phyloP scores from a whole-genome alignment of 1,284 basidiomycete genomes.

The Tetrapyrgos nigripes region DNA sequence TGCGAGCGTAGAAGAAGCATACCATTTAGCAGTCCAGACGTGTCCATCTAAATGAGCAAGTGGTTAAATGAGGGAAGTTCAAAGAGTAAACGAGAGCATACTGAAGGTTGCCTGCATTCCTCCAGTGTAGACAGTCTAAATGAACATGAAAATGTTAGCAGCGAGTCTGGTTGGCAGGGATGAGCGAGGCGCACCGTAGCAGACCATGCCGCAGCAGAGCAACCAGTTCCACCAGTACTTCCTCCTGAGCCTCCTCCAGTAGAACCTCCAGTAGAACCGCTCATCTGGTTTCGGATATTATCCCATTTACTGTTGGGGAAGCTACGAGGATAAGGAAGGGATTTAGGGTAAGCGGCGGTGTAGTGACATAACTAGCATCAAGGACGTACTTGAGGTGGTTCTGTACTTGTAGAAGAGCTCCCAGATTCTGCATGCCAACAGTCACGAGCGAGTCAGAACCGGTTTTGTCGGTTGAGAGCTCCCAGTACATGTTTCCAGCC shows the following conservation, averaged over 20 bases:
- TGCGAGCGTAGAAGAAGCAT: no score
- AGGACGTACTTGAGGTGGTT: constrained; percentile 80
- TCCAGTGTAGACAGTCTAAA: constrained; percentile 53
- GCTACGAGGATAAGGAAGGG: no score
- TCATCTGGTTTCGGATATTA: constrained; percentile 72
- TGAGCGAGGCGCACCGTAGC: constrained; percentile 35
- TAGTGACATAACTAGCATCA: no score
- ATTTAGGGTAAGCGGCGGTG: no score
- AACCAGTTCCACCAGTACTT: constrained; percentile 30
- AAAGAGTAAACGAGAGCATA: constrained; percentile 29
- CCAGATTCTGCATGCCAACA: constrained; percentile 53
- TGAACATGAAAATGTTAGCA: background rate
- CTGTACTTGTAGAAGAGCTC: constrained; percentile 62
- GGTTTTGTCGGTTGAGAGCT: constrained; percentile 71
- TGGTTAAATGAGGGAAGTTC: background rate
- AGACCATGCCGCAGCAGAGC: constrained; percentile 59
- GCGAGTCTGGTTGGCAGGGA: background rate
- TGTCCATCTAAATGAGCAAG: constrained; percentile 38
- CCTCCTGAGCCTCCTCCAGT: constrained; percentile 23
- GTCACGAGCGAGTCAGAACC: constrained; percentile 63
- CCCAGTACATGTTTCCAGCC: constrained; percentile 66
- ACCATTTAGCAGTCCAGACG: constrained; percentile 59
- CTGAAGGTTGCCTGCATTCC: constrained; percentile 57
- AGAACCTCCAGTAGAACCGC: constrained; percentile 29
- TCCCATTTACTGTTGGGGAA: constrained; percentile 69